Evolutionary conservation across 129 eudicot species (phyloP), one percentile per base, ranked within the genome.

Genomic region (Kitagawia praeruptora): DNA sequence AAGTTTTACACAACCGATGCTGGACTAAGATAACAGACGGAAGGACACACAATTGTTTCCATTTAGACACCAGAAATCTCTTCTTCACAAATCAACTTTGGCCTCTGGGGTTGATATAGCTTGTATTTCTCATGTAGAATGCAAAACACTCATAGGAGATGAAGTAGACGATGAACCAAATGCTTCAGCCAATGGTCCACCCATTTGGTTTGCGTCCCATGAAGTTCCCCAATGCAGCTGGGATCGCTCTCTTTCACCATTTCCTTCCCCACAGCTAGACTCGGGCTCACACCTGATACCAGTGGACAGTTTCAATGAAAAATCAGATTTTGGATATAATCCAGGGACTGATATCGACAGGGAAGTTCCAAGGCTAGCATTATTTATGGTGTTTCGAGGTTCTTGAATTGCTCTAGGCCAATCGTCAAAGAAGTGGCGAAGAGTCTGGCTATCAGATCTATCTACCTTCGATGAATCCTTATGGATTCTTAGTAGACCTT

Each of bases 101-200:
- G 31, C 66, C 23, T 88, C 86, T 89, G 28, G 89, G 83, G 82
- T 83, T 91, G 79, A 91, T 85, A 82, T 58, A 89, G 87, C 93
- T 93, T 25, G 89, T 8, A 9, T 80, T 75, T 88, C 93, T 40
- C 87, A 58, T n/a, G 66, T 58, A 23, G 14, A 58, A n/a, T 89
- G 92, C 6, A 93, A 86, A 74, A 88, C 97, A 42, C 92, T 91
- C 0, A 91, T 91, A 0, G 97, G 98, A 0, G 97, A 93, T 0
- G 98, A 85, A 3, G 82, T 67, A 23, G 88, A 81, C 1, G 86
- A 81, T 6, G 89, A 78, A 34, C 98, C 87, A 83, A 93, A 71
- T 1, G 96, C 98, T 84, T 93, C 98, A 25, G 96, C 98, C 39
- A 93, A 87, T 2, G 98, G 98, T 16, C 98, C 98, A 2, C 97